Conservation (phyloP, 2,329 filamentous ascomycete species). For the Colletotrichum sublineola region DNA sequence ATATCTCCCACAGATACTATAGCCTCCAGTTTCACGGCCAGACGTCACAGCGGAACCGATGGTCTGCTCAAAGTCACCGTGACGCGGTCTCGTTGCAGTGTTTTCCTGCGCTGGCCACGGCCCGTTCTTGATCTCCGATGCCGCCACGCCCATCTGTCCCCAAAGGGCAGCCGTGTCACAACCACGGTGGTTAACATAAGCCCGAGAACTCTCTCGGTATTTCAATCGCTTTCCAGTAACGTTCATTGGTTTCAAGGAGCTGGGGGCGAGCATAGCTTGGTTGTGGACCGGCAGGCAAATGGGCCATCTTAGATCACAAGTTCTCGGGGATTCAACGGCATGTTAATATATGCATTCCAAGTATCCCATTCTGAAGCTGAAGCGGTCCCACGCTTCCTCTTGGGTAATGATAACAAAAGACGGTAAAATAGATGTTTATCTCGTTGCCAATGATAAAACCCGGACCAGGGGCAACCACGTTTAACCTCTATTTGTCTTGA, state of each 20-base stretch:
- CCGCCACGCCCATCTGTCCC: neutral
- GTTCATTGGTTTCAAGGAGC: no score
- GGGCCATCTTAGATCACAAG: neutral
- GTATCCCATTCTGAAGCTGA: no score
- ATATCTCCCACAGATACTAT: neutral
- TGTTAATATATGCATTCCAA: neutral
- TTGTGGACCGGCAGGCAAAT: neutral
- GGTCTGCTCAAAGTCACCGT: neutral
- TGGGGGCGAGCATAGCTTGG: neutral
- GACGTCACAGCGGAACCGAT: neutral
- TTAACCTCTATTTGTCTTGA: neutral
- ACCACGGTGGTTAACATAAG: neutral
- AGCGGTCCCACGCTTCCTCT: no score
- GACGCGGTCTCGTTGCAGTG: neutral
- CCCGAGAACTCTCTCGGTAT: neutral
- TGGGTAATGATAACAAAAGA: no score
- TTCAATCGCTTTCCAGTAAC: accelerated
- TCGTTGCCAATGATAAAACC: neutral
- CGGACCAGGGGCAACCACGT: neutral
- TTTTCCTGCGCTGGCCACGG: neutral
- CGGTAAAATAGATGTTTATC: no score
- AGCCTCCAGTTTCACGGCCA: neutral
- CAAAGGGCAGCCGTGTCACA: neutral
- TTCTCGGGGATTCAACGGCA: no score
- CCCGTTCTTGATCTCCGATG: neutral